Evolutionary conservation across 1,284 basidiomycete species (phyloP).

Genomic region (Tranzscheliella williamsii): DNA sequence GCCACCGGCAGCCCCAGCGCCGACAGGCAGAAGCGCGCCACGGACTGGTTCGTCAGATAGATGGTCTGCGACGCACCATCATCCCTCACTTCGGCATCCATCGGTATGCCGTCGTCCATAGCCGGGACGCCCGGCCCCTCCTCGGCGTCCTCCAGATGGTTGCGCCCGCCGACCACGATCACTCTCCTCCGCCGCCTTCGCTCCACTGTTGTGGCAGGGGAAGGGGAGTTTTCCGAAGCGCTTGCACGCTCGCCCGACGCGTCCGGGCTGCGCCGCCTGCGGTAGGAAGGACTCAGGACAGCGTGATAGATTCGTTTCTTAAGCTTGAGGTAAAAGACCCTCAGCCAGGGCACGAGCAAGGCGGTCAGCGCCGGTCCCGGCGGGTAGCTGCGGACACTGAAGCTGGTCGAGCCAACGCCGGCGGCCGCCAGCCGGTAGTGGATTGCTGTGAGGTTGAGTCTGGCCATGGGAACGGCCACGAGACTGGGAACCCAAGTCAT

Average conservation of each 20-base stretch:
- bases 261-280: slow-evolving; percentile 1
- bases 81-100: slow-evolving; percentile 3
- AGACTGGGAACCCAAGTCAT: slow-evolving; percentile 51
- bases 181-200: slow-evolving; percentile 4
- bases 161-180: slow-evolving; percentile 18
- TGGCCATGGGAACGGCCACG: slow-evolving; percentile 38
- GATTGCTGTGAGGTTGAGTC: slow-evolving; percentile 11
- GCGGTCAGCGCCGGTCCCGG: slow-evolving; percentile 44
- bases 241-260: neutral
- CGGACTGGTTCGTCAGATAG: slow-evolving; percentile 38
- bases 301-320: slow-evolving; percentile 40
- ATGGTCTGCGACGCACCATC: slow-evolving; percentile 26
- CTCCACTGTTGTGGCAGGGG: neutral
- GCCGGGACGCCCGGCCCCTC: neutral
- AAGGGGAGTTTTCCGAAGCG: neutral
- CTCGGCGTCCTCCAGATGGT: neutral
- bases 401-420: slow-evolving; percentile 11
- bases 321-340: slow-evolving; percentile 43
- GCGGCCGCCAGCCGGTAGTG: slow-evolving; percentile 12
- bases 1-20: slow-evolving; percentile 50
- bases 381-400: slow-evolving; percentile 26
- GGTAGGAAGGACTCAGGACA: slow-evolving; percentile 33
- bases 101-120: slow-evolving; percentile 7
- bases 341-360: slow-evolving; percentile 51
- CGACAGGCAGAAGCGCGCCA: slow-evolving; percentile 42